A percentile compares a stretch with the other conserved stretches of the same genome.
Conservation (phyloP, 2,329 filamentous ascomycete genomes). For the Albifimbria verrucaria region DNA sequence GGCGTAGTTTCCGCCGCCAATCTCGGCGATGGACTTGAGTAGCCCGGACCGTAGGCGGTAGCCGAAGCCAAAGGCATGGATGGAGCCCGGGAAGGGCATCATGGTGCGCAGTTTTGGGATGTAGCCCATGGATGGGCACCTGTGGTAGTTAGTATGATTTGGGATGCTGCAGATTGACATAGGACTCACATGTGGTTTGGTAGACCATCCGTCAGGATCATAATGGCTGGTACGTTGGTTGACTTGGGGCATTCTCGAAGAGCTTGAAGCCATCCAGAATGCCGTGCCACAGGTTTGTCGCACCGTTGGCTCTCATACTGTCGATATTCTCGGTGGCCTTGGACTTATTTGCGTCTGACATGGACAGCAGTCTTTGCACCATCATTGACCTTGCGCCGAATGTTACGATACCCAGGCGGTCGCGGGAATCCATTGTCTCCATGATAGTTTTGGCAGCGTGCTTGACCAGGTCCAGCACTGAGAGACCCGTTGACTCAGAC, state of each 20-base stretch:
- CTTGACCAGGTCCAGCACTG: constrained; percentile 56
- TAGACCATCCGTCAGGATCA: constrained; percentile 53
- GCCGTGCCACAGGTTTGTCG: constrained; percentile 59
- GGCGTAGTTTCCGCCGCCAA: constrained; percentile 54
- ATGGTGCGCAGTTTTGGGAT: constrained; percentile 48
- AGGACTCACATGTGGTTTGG: constrained; percentile 48
- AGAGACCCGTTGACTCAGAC: constrained; percentile 49
- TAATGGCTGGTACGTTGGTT: constrained; percentile 44
- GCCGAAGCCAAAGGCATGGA: constrained; percentile 35
- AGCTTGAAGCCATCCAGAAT: constrained; percentile 47
- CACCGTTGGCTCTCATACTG: constrained; percentile 30
- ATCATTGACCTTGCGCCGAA: constrained; percentile 42
- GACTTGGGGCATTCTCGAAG: constrained; percentile 32
- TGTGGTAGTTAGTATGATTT: constrained; percentile 11
- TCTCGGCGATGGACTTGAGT: constrained; percentile 58
- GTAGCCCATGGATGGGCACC: constrained; percentile 49
- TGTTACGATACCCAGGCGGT: constrained; percentile 56
- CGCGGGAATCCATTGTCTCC: constrained; percentile 50
- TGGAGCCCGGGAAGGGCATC: constrained; percentile 37
- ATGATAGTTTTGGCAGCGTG: constrained; percentile 58
- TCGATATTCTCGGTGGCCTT: constrained; percentile 38
- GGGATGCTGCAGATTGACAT: rapidly evolving
- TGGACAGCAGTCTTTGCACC: constrained; percentile 43
- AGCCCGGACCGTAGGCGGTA: constrained; percentile 39
- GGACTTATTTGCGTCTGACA: constrained; percentile 46